Evolutionary conservation across 2,329 filamentous ascomycete genomes (phyloP).

Genomic region (Pseudogymnoascus verrucosus): DNA sequence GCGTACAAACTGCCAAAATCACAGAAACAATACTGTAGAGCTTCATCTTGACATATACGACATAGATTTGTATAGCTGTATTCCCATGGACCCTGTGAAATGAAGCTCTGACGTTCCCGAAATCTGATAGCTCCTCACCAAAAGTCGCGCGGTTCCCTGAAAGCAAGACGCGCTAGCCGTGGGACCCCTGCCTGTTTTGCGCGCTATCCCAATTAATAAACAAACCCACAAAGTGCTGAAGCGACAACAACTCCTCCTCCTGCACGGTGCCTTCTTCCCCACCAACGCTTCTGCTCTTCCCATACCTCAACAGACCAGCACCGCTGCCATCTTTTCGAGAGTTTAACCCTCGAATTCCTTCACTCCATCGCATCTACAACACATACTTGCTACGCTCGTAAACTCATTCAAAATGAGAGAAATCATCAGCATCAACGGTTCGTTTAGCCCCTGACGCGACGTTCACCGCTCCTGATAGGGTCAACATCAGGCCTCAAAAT

Average conservation of each 20-base stretch:
- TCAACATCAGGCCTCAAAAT: conserved; percentile 11
- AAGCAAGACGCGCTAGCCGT: conserved; percentile 3
- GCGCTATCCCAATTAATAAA: conserved; percentile 12
- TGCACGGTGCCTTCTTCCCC: conserved; percentile 18
- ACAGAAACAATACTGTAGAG: conserved; percentile 15
- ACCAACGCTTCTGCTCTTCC: conserved; percentile 16
- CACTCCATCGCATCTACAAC: conserved; percentile 16
- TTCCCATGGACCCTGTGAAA: background rate
- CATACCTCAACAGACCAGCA: conserved; percentile 17
- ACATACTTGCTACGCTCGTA: conserved; percentile 12
- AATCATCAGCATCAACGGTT: conserved; percentile 99
- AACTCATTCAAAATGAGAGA: conserved; percentile 76
- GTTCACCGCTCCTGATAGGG: conserved; percentile 36
- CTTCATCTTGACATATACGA: conserved; percentile 10
- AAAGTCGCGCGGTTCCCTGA: conserved; percentile 2
- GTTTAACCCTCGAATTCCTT: conserved; percentile 15
- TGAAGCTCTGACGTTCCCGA: conserved; percentile 3
- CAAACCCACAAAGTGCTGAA: conserved; percentile 12
- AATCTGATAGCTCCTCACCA: background rate
- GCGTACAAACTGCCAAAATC: conserved; percentile 15
- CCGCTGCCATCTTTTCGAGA: conserved; percentile 12
- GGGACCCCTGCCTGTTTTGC: conserved; percentile 7
- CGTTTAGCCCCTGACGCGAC: conserved; percentile 32
- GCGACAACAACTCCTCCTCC: conserved; percentile 9
- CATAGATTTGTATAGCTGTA: background rate